A percentile compares a stretch with the other conserved stretches of the same genome.
phyloP scores from a whole-genome alignment of 306 rosid genomes.

The Coriaria nepalensis region DNA sequence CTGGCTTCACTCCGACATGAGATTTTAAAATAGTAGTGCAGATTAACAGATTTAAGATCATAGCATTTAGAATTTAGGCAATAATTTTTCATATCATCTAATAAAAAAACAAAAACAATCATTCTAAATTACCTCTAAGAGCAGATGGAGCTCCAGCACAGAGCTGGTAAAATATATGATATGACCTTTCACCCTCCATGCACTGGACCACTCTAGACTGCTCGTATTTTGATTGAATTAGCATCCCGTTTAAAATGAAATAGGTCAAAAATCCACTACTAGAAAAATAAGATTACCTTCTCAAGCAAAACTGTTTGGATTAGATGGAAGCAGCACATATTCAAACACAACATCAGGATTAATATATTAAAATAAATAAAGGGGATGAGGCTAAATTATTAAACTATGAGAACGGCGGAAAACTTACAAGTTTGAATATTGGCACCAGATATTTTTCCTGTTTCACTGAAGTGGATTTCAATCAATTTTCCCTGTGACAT shows the following conservation, averaged over 20 bases:
- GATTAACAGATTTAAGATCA: too few relatives aligned
- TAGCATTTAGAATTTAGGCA: too few relatives aligned
- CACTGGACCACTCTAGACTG: constrained; percentile 99
- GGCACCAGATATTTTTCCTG: constrained; percentile 98
- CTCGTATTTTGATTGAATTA: constrained; percentile 7
- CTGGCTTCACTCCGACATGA: too few relatives aligned
- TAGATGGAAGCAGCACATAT: constrained; percentile 21
- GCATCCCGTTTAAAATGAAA: constrained; percentile 11
- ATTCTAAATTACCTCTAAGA: constrained; percentile 46
- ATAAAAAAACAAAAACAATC: background rate
- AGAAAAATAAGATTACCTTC: constrained; percentile 53
- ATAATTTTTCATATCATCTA: too few relatives aligned
- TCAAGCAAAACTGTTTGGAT: constrained; percentile 73
- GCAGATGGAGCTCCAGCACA: constrained; percentile 87
- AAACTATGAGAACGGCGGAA: constrained; percentile 1
- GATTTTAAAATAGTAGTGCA: too few relatives aligned
- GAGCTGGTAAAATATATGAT: constrained; percentile 96
- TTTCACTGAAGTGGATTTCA: constrained; percentile 94
- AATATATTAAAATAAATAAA: constrained; percentile 1
- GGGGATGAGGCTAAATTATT: constrained; percentile 4
- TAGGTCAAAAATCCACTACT: constrained; percentile 9
- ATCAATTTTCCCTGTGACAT: constrained; percentile 84
- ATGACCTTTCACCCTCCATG: constrained; percentile 92
- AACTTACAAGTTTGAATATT: constrained; percentile 87
- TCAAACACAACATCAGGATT: constrained; percentile 23